These are phyloP conservation scores for Isabelozyma pseudorhagii DNA, from an alignment of 805 yeast species.

Conservation along the genomic window DNA sequence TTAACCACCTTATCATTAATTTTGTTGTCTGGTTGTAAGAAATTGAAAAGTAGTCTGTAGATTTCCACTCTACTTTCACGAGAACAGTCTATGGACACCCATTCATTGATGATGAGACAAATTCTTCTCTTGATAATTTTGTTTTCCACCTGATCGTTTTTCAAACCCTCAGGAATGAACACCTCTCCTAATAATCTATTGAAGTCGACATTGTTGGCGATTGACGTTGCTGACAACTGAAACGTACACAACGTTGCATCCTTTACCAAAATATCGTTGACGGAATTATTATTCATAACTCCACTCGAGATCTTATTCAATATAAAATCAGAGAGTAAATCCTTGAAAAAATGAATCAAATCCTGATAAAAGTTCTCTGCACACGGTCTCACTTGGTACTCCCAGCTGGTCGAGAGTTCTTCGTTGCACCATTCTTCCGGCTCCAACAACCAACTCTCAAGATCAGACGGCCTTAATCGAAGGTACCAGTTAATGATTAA, in stretches of 20 bases:
- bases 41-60: constrained; percentile 52
- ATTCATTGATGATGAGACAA: constrained; percentile 72
- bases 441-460: constrained; percentile 78
- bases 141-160: constrained; percentile 43
- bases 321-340: constrained; percentile 50
- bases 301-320: constrained; percentile 55
- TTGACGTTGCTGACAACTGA: constrained; percentile 68
- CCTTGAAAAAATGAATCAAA: constrained; percentile 61
- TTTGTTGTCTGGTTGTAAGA: constrained; percentile 45
- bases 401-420: constrained; percentile 74
- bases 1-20: constrained; percentile 76
- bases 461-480: constrained; percentile 67
- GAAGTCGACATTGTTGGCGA: constrained; percentile 65
- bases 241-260: constrained; percentile 84
- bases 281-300: constrained; percentile 23
- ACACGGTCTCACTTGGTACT: constrained; percentile 80
- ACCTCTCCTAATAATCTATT: constrained; percentile 56
- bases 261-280: constrained; percentile 56
- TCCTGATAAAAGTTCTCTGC: constrained; percentile 83
- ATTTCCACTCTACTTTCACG: constrained; percentile 53
- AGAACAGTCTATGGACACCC: constrained; percentile 70
- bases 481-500: constrained; percentile 72
- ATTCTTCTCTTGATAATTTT: constrained; percentile 73
- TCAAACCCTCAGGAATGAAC: constrained; percentile 65
- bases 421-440: constrained; percentile 94